Base-by-base conservation (phyloP, 176 grass and related monocot genomes). In the Bolboschoenus planiculmis region DNA sequence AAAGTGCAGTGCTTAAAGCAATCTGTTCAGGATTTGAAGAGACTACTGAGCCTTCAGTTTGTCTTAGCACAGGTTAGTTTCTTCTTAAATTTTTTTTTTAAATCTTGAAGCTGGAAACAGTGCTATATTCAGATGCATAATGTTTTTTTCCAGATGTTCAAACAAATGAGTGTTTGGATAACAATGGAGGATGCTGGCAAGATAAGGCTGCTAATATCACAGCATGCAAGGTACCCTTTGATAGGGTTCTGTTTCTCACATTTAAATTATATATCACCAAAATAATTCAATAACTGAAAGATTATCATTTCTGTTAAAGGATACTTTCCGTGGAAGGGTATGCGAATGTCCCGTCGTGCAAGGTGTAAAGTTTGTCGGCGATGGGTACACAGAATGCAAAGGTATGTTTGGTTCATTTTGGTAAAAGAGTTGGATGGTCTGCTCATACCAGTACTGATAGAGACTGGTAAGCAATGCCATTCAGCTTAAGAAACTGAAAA, bases 81-180 rank as follows among this genome's bases (percentile, higher is more conserved):
- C 72, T 30, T 18, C 47, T 10, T 92, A 39, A 56, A 65, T 15
- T 9, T 31, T 71, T 75, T 82, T 87, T 51, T 64, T 62, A 4
- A 81, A 61, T 39, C 16, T 48, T 73, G 24, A 67, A 60, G 20
- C 78, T 86, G 33, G 26, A 55, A 48, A 34, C 4, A 47, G 15
- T 74, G 35, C 65, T 74, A 74, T 60, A 71, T 26, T 50, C 40
- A 46, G 37, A 81, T 72, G 64, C 29, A 43, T 57, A 14, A 55
- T 83, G 56, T 76, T 78, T 76, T 78, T 6, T 20, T 90, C 34
- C 48, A 93, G 94, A 97, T 35, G 64, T 97, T 81, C 83, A 97
- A 90, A 93, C 91, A 93, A 97, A 97, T 88, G 94, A 97, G 70
- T 97, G 94, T 86, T 90, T 97, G 87, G 94, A 97, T 24, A 97